Evolutionary conservation across 1,284 basidiomycete species (phyloP), one percentile per base, ranked within the genome.

Genomic region (Amylostereum areolatum): DNA sequence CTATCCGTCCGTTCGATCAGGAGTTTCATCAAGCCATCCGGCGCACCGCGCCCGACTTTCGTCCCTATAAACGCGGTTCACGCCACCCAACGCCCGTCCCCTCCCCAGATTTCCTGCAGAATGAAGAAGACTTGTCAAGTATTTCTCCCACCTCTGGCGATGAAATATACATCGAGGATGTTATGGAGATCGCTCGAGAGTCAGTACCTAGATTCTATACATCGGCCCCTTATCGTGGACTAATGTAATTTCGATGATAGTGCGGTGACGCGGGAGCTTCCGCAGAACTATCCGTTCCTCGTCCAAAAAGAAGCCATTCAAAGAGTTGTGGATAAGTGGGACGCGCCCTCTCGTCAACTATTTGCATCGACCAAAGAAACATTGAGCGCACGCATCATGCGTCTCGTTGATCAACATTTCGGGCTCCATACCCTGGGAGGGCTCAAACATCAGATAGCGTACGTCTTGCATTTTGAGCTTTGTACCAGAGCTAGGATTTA

Each of bases 261-360:
- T 7, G 75, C 82, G 0, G 73, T 78, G 1, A 83, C 82, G 0
- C 77, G 83, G 3, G 83, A 88, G 57, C 68, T 88, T 0, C 83
- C 84, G 0, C 78, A 75, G 12, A 75, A 77, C 53, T 78, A 75
- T 50, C 85, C 84, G 0, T 87, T 83, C 53, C 67, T 76, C 0
- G 80, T 85, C 0, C 77, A 80, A 33, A 58, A 70, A 3, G 51
- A 57, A 0, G 80, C 76, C 42, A 81, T 89, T 45, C 52, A 60
- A 2, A 50, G 62, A 2, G 64, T 78, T 25, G 71, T 73, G 10
- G 48, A 62, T 7, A 52, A 69, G 45, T 89, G 86, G 85, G 54
- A 54, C 1, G 49, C 30, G 0, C 80, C 83, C 0, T 68, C 78
- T 0, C 59, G 68, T 11, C 28, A 58, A 0, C 69, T 85, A 12